Conservation (phyloP, 1,139 yeast genomes). For the Torulaspora pretoriensis region DNA sequence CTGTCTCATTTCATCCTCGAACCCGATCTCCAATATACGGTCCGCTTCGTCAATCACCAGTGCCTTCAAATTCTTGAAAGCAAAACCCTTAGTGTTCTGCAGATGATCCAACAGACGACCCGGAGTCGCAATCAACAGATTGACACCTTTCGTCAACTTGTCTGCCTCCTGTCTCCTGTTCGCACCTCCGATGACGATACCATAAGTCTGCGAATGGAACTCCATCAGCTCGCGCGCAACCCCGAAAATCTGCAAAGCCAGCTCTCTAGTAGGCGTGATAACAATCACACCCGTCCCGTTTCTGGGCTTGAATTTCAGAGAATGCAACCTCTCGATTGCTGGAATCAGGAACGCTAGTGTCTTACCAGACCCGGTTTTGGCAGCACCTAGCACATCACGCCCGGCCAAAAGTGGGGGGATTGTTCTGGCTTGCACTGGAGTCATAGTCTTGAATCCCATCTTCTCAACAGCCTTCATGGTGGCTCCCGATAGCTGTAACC, state of each 20-base stretch:
- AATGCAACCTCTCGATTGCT: conserved; percentile 85
- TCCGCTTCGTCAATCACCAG: conserved; percentile 96
- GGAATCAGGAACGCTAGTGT: conserved; percentile 93
- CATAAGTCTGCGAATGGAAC: conserved; percentile 84
- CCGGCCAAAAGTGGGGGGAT: conserved; percentile 95
- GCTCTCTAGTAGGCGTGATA: conserved; percentile 84
- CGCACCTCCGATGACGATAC: conserved; percentile 97
- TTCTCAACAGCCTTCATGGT: conserved; percentile 72
- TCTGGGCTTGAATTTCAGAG: conserved; percentile 85
- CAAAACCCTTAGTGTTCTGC: conserved; percentile 91
- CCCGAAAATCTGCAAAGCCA: conserved; percentile 94
- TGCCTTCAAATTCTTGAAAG: conserved; percentile 90
- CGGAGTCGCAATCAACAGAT: conserved; percentile 91
- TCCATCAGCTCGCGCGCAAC: conserved; percentile 93
- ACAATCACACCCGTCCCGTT: conserved; percentile 89
- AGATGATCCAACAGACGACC: conserved; percentile 95
- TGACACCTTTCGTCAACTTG: conserved; percentile 88
- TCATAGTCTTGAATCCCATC: conserved; percentile 89
- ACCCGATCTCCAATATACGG: conserved; percentile 92
- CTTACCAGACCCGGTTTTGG: conserved; percentile 97
- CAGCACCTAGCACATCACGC: conserved; percentile 93
- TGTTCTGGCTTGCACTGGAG: conserved; percentile 88
- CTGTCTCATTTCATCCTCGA: conserved; percentile 97
- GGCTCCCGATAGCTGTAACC: conserved; percentile 71
- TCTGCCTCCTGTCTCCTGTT: conserved; percentile 97